These are phyloP conservation scores for Magnaporthales sp. DNA, from an alignment of 2,329 filamentous ascomycete species.

Conservation along the genomic window DNA sequence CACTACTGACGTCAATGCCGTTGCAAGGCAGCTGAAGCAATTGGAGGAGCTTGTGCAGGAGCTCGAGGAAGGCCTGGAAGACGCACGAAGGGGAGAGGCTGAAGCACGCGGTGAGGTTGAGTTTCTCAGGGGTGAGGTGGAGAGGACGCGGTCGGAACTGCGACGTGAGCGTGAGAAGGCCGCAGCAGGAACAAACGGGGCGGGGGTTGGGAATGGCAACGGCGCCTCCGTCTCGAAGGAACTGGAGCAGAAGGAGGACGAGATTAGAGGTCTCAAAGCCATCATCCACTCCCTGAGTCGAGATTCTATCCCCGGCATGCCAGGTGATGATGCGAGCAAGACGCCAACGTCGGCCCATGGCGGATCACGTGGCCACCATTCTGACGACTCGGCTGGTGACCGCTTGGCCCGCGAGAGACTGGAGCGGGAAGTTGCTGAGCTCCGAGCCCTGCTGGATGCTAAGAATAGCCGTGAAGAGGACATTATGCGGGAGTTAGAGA, in stretches of 20 bases:
- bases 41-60: slow-evolving; percentile 94
- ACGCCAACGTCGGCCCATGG: slow-evolving; percentile 21
- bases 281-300: slow-evolving; percentile 94
- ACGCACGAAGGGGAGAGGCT: slow-evolving; percentile 86
- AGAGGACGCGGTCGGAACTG: slow-evolving; percentile 80
- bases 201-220: slow-evolving; percentile 11
- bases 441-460: slow-evolving; percentile 63
- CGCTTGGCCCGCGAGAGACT: slow-evolving; percentile 58
- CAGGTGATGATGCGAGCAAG: slow-evolving; percentile 24
- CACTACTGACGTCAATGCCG: slow-evolving; percentile 82
- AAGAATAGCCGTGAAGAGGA: slow-evolving; percentile 74
- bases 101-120: slow-evolving; percentile 95
- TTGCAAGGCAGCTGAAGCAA: slow-evolving; percentile 87
- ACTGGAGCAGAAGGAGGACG: slow-evolving; percentile 89
- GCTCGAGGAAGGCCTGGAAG: slow-evolving; percentile 91
- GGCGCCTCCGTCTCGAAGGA: slow-evolving; percentile 52
- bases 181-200: slow-evolving; percentile 38
- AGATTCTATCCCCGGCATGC: slow-evolving; percentile 46
- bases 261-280: slow-evolving; percentile 92
- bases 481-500: slow-evolving; percentile 72
- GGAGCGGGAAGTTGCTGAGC: slow-evolving; percentile 71
- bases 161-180: slow-evolving; percentile 81
- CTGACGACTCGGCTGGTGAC: slow-evolving; percentile 44
- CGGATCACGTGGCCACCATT: slow-evolving; percentile 34
- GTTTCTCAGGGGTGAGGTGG: slow-evolving; percentile 88